A percentile compares a stretch with the other conserved stretches of the same genome.
phyloP scores from a whole-genome alignment of 495 filamentous ascomycete genomes.

The Aspergillus avenaceus region DNA sequence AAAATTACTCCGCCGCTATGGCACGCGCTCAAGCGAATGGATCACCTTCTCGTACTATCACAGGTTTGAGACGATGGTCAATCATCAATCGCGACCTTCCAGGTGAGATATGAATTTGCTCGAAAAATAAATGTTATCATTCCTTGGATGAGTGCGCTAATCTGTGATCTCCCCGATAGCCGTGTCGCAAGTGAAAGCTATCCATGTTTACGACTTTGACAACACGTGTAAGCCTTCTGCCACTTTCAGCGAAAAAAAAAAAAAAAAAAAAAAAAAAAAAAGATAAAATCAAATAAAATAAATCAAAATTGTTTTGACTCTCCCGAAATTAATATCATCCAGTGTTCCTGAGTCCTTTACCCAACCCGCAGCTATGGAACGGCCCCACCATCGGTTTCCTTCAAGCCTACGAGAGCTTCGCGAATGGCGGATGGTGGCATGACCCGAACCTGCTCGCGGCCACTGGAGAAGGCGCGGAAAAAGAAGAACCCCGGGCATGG shows the following conservation, averaged over 20 bases:
- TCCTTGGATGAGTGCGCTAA: too few relatives aligned
- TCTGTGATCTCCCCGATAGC: conserved; percentile 33
- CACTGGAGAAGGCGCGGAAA: conserved; percentile 77
- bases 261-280: too few relatives aligned
- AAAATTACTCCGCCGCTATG: conserved; percentile 26
- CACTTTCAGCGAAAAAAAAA: background rate
- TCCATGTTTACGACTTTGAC: conserved; percentile 98
- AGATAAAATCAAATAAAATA: too few relatives aligned
- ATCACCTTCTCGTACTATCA: conserved; percentile 54
- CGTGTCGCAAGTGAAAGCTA: conserved; percentile 63
- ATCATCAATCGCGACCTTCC: conserved; percentile 68
- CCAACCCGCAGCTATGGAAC: conserved; percentile 87
- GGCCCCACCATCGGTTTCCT: conserved; percentile 69
- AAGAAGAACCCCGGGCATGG: conserved; percentile 83
- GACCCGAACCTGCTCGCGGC: conserved; percentile 79
- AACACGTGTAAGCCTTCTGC: conserved; percentile 73
- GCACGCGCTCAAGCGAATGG: conserved; percentile 18
- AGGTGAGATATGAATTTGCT: too few relatives aligned
- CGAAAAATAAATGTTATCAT: too few relatives aligned
- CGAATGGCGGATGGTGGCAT: conserved; percentile 97
- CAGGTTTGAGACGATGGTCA: conserved; percentile 78
- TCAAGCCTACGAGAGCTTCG: conserved; percentile 67
- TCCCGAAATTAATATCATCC: conserved; percentile 11
- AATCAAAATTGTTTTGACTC: too few relatives aligned
- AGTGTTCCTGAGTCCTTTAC: conserved; percentile 90